Evolutionary conservation across 148 eudicot species (phyloP).

Genomic region (Rhododendron ovatum): DNA sequence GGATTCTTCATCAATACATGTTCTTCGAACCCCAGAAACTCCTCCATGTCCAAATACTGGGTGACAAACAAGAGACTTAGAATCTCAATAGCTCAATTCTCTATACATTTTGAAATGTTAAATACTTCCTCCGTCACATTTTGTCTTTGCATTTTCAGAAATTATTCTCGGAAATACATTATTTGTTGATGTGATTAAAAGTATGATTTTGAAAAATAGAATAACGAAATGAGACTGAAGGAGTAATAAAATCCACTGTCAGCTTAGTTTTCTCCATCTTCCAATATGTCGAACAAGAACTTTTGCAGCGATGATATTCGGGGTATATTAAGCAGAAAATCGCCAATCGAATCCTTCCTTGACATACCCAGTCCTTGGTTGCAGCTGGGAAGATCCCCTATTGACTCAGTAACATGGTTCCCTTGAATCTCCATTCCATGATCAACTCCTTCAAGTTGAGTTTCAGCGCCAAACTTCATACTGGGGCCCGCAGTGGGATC

Average conservation of each 20-base stretch:
- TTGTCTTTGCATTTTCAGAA: neutral
- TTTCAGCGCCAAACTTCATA: neutral
- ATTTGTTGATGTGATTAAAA: neutral
- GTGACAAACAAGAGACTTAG: neutral
- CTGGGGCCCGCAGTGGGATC: constrained; percentile 5
- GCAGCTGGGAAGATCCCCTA: constrained; percentile 18
- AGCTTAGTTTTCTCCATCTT: constrained; percentile 50
- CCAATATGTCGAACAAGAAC: constrained; percentile 64
- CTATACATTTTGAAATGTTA: neutral
- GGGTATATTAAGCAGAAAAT: constrained; percentile 61
- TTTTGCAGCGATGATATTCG: constrained; percentile 72
- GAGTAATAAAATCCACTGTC: constrained; percentile 11
- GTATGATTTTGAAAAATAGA: neutral
- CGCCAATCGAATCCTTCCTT: constrained; percentile 68
- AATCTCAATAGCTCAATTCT: neutral
- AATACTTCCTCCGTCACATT: neutral
- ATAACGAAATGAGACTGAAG: neutral
- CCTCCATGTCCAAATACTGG: constrained; percentile 15
- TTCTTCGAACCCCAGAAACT: constrained; percentile 45
- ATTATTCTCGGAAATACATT: neutral
- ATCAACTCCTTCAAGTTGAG: neutral
- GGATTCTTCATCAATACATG: constrained; percentile 61
- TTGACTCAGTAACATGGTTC: constrained; percentile 1
- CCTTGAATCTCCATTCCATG: constrained; percentile 11
- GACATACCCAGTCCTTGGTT: constrained; percentile 43